A percentile compares a stretch with the other conserved stretches of the same genome.
Conservation (phyloP, 352 stramenopile genomes). For the Pythium phragmiticola region DNA sequence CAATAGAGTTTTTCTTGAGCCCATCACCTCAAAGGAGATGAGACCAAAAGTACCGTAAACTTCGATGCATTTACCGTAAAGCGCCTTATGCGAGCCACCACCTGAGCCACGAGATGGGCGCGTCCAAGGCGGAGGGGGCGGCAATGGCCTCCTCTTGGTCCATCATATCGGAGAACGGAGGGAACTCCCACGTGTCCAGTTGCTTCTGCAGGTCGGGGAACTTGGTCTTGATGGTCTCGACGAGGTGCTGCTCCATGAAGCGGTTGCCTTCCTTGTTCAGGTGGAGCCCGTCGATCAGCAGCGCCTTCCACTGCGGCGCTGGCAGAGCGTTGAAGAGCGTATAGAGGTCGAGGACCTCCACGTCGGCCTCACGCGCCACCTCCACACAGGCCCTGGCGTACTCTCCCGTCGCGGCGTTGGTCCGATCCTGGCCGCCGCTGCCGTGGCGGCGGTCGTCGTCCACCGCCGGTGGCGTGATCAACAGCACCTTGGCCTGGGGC, state of each 20-base stretch:
- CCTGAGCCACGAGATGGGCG: slow-evolving; percentile 3
- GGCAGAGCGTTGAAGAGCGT: slow-evolving; percentile 44
- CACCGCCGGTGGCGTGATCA: slow-evolving; percentile 60
- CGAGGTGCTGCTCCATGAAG: slow-evolving; percentile 37
- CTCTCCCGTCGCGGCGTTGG: slow-evolving; percentile 34
- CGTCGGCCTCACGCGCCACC: slow-evolving; percentile 25
- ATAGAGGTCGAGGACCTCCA: slow-evolving; percentile 46
- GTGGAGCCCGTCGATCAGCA: slow-evolving; percentile 57
- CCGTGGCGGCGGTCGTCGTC: slow-evolving; percentile 30
- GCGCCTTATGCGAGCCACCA: background rate
- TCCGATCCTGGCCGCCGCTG: slow-evolving; percentile 36
- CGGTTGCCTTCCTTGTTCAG: slow-evolving; percentile 48
- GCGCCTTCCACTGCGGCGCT: slow-evolving; percentile 28
- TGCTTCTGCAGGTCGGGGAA: slow-evolving; percentile 15
- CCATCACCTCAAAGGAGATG: no score
- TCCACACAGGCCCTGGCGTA: slow-evolving; percentile 52
- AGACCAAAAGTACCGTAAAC: background rate
- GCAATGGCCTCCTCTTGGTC: background rate
- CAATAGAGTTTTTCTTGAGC: no score
- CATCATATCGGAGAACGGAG: background rate
- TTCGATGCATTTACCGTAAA: background rate
- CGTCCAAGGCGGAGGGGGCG: background rate
- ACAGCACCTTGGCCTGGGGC: slow-evolving; percentile 34
- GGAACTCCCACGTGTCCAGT: slow-evolving; percentile 16
- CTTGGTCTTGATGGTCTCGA: slow-evolving; percentile 3